These are phyloP conservation scores for Tolypocladium tundrense DNA, from an alignment of 2,329 filamentous ascomycete species.

Conservation along the genomic window DNA sequence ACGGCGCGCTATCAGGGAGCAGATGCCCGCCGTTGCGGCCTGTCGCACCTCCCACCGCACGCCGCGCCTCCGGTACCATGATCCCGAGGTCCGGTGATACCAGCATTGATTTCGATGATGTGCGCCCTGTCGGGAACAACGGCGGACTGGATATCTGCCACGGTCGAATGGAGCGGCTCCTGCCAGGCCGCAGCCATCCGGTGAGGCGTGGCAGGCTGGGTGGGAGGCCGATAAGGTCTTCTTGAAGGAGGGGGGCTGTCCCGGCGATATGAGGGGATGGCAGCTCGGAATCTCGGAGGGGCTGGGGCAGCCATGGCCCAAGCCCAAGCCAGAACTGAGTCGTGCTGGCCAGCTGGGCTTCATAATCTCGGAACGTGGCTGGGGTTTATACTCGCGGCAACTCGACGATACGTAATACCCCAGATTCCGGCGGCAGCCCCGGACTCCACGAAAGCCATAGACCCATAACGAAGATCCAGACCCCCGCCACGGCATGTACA, in stretches of 20 bases:
- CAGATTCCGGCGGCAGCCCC: background rate
- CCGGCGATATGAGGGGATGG: background rate
- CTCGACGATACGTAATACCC: background rate
- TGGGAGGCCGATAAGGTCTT: background rate
- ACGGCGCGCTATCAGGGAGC: too few species aligned
- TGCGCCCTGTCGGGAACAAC: too few species aligned
- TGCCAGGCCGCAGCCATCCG: too few species aligned
- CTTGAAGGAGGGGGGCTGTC: background rate
- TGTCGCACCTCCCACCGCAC: too few species aligned
- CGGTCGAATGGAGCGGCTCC: too few species aligned
- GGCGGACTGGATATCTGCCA: too few species aligned
- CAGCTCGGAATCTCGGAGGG: background rate
- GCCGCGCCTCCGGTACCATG: too few species aligned
- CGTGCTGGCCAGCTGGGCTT: background rate
- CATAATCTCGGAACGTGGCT: background rate
- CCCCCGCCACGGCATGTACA: background rate
- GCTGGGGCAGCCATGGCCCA: background rate
- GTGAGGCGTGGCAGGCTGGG: background rate
- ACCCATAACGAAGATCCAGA: background rate
- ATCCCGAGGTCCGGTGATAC: too few species aligned
- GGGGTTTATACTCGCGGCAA: background rate
- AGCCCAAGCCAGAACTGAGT: background rate
- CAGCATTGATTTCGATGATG: too few species aligned
- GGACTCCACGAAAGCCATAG: too few species aligned
- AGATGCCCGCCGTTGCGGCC: too few species aligned